Conservation (phyloP, 2,329 filamentous ascomycete genomes). For the Pseudogymnoascus sp. region DNA sequence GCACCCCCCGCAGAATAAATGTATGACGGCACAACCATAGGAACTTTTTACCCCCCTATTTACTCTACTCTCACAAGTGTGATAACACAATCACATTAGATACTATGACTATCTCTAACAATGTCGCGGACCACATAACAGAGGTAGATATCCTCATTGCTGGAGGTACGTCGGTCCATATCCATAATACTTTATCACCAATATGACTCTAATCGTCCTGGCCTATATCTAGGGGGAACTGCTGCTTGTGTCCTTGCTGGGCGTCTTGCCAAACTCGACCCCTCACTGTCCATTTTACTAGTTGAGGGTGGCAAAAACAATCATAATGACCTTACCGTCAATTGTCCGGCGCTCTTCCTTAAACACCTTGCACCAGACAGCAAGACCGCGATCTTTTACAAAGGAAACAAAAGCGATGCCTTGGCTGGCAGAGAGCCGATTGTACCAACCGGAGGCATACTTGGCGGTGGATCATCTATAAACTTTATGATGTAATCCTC, state of each 20-base stretch:
- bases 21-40: background rate
- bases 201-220: constrained; percentile 14
- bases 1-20: background rate
- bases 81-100: background rate
- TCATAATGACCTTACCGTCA: constrained; percentile 42
- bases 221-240: constrained; percentile 33
- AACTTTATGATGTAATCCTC: background rate
- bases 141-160: constrained; percentile 11
- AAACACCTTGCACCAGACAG: constrained; percentile 41
- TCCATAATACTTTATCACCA: constrained; percentile 27
- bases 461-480: no score
- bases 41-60: background rate
- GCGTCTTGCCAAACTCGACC: constrained; percentile 44
- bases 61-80: background rate
- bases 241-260: constrained; percentile 44
- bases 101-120: background rate
- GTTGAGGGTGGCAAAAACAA: constrained; percentile 49
- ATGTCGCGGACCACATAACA: constrained; percentile 13
- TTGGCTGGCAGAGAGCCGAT: constrained; percentile 31
- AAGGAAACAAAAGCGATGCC: constrained; percentile 38
- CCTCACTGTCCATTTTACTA: constrained; percentile 42
- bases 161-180: constrained; percentile 2
- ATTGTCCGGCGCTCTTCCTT: constrained; percentile 44
- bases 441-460: no score
- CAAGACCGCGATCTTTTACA: constrained; percentile 45